Percentiles rank a stretch among this genome's conserved stretches.
Evolutionary conservation across 805 yeast species (phyloP).

Genomic region (Torulaspora maleeae): DNA sequence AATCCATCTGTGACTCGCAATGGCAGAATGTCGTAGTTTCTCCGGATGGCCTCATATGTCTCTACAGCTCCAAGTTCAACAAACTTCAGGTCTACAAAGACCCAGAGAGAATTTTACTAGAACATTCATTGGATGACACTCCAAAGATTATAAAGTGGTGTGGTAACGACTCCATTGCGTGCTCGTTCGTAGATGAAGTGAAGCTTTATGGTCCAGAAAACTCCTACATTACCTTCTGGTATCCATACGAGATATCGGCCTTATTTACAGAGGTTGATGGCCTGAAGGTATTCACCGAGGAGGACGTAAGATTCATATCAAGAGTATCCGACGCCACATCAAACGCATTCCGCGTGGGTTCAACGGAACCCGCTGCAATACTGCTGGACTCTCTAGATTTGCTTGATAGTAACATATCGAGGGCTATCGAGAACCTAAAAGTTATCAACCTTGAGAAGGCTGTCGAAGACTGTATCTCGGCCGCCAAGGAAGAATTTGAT

Average conservation of each 20-base stretch:
- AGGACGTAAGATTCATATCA: conserved; percentile 55
- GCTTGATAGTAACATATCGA: conserved; percentile 63
- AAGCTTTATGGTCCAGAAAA: conserved; percentile 67
- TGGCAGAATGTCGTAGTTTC: conserved; percentile 32
- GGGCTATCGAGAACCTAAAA: conserved; percentile 72
- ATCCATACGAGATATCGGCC: conserved; percentile 40
- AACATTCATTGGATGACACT: conserved; percentile 23
- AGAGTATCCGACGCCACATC: conserved; percentile 55
- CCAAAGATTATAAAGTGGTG: conserved; percentile 70
- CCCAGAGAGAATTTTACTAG: conserved; percentile 23
- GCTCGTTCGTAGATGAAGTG: conserved; percentile 56
- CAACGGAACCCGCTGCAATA: conserved; percentile 76
- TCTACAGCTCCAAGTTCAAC: conserved; percentile 40
- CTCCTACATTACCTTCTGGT: conserved; percentile 45
- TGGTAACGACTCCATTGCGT: conserved; percentile 72
- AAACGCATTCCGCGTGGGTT: conserved; percentile 74
- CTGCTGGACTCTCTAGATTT: conserved; percentile 72
- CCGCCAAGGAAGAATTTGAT: conserved; percentile 74
- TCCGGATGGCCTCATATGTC: conserved; percentile 42
- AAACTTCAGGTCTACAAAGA: conserved; percentile 48
- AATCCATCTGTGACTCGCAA: conserved; percentile 15
- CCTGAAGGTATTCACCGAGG: conserved; percentile 54
- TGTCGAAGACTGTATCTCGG: conserved; percentile 63
- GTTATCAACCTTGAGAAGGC: conserved; percentile 54
- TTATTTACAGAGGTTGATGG: conserved; percentile 64